Evolutionary conservation across 164 flowering plant species (phyloP), one percentile per base, ranked within the genome.

Genomic region (Liquidambar formosana): DNA sequence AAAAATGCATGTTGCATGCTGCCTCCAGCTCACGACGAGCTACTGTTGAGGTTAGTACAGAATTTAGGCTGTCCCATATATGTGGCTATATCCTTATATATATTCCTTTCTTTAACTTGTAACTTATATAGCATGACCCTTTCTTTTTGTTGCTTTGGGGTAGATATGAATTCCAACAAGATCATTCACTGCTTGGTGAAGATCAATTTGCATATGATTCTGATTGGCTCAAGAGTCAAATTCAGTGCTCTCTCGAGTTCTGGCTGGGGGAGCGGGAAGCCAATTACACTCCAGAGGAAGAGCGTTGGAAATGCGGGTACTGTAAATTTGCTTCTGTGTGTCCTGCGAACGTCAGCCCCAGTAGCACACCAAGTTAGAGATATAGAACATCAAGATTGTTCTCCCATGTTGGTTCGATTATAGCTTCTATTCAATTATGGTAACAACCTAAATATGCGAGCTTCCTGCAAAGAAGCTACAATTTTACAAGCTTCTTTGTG

Each of bases 101-200:
- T 6, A 33, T 33, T 33, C 41, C 6, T 33, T 6, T 33, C 41
- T 33, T 33, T 33, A 33, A 33, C 41, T 33, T 2, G 6, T 33
- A 33, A 33, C 41, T 33, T 2, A 33, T 33, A 6, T 33, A 27
- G 11, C 1, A 53, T 53, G 45, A 46, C 43, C 14, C 21, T 27
- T 25, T 43, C 45, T 18, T 38, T 48, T 44, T 33, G 21, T 56
- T 47, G 63, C 33, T 67, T 65, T 73, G 38, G 44, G 16, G 70
- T 88, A 93, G 98, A 76, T 93, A 93, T 47, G 97, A 91, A 70
- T 77, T 70, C 41, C 98, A 92, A 66, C 78, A 80, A 61, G 92
- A 94, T 76, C 65, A 86, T 18, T 86, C 96, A 21, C 56, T 92
- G 77, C 65, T 92, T 6, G 88, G 81, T 18, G 98, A 94, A 80